phyloP scores from a whole-genome alignment of 805 yeast species.

The Teunomyces cretensis region DNA sequence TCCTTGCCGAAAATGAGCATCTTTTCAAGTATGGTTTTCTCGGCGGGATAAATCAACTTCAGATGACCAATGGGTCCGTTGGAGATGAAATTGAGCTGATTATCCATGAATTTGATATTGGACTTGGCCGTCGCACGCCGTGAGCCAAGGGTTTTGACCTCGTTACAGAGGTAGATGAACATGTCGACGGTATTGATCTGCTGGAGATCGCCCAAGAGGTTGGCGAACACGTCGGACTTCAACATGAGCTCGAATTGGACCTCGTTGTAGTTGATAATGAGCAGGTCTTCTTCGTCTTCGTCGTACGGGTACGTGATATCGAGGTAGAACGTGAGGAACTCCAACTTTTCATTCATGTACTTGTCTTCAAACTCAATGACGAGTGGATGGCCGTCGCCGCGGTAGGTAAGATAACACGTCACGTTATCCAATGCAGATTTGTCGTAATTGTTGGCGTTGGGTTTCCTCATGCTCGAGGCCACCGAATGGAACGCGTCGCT shows the following conservation, averaged over 20 bases:
- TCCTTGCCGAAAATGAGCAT: slow-evolving; percentile 36
- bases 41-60: slow-evolving; percentile 65
- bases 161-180: slow-evolving; percentile 30
- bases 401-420: slow-evolving; percentile 35
- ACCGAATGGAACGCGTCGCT: slow-evolving; percentile 37
- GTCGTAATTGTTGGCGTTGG: slow-evolving; percentile 1
- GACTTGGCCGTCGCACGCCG: slow-evolving; percentile 3
- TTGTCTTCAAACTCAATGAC: slow-evolving; percentile 43
- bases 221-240: slow-evolving; percentile 37
- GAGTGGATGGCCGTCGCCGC: slow-evolving; percentile 40
- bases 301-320: slow-evolving; percentile 28
- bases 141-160: slow-evolving; percentile 9
- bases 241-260: slow-evolving; percentile 37
- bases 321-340: slow-evolving; percentile 37
- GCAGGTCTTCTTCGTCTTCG: slow-evolving; percentile 16
- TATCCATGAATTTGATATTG: slow-evolving; percentile 14
- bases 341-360: slow-evolving; percentile 40
- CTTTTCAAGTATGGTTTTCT: slow-evolving; percentile 60
- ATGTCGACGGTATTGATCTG: slow-evolving; percentile 37
- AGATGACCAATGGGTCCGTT: slow-evolving; percentile 73
- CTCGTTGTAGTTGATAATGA: slow-evolving; percentile 28
- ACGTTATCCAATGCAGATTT: slow-evolving; percentile 25
- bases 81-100: slow-evolving; percentile 58
- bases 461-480: slow-evolving; percentile 14
- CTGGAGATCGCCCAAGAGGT: slow-evolving; percentile 35